phyloP scores from a whole-genome alignment of 371 early-diverging fungal genomes.

The Mortierella sp. region DNA sequence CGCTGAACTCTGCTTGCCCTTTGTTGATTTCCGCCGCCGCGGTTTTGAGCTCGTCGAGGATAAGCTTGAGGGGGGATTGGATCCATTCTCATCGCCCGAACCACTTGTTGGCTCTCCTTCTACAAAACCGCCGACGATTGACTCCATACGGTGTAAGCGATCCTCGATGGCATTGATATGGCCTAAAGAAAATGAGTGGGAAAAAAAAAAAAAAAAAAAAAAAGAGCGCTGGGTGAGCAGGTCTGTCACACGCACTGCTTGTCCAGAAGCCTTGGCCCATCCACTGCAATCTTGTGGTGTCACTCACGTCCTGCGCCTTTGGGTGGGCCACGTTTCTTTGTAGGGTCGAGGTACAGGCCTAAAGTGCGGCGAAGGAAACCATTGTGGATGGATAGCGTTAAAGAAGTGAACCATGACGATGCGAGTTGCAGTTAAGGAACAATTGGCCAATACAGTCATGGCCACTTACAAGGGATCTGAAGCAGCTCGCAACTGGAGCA shows the following conservation, averaged over 20 bases:
- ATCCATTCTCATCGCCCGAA: conserved; percentile 44
- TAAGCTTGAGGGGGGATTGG: neutral
- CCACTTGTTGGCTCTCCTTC: conserved; percentile 27
- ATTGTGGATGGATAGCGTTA: neutral
- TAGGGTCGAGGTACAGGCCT: conserved; percentile 41
- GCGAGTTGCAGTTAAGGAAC: too few relatives aligned
- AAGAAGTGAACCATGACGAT: neutral
- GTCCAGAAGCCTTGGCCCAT: neutral
- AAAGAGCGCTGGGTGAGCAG: neutral
- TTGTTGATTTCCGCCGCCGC: conserved; percentile 39
- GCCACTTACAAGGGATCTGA: conserved; percentile 31
- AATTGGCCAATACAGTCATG: neutral
- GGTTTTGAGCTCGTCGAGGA: conserved; percentile 17
- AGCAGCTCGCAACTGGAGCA: conserved; percentile 40
- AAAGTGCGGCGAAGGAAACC: neutral
- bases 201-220: too few relatives aligned
- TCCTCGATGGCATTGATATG: conserved; percentile 78
- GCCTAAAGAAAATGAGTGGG: conserved; percentile 45
- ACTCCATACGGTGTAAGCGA: conserved; percentile 70
- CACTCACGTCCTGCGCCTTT: conserved; percentile 46
- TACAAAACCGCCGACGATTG: conserved; percentile 53
- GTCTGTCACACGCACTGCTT: neutral
- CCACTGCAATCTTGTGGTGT: neutral
- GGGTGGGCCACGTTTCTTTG: conserved; percentile 42
- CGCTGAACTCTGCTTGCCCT: neutral